Evolutionary conservation across 2,329 filamentous ascomycete genomes (phyloP), one percentile per base, ranked within the genome.

Genomic region (Trichoderma sp.): DNA sequence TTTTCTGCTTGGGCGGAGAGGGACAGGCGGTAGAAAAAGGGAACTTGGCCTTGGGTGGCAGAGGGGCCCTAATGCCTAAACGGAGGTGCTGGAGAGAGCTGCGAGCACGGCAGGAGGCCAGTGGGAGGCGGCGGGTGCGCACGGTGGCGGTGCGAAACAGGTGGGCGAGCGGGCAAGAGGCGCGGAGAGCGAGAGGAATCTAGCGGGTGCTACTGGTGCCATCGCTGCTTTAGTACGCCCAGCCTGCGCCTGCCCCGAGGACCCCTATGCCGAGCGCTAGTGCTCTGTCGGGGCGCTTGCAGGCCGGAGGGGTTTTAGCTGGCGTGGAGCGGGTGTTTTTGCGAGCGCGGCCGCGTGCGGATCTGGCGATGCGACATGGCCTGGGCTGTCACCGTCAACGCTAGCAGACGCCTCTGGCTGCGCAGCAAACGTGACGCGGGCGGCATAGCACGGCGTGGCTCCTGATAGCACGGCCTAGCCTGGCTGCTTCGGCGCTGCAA

Each of bases 11-110:
- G 68, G 64, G 68, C 63, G 64, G 68, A 70, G 64, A 67, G 63
- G 39, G 73, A 71, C 64, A 74, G 71, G 75, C 76, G 74, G 83
- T 82, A 81, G 78, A 81, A 79, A 43, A 79, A 80, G 79, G 80
- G 78, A 80, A 79, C 77, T 79, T 64, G 52, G 52, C 30, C 55
- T 30, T 58, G 84, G 84, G 85, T 85, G 82, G 81, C 76, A 74
- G 46, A 49, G 46, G 46, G 46, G 46, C 46, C 39, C 39, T 18
- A 43, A 43, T 43, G 39, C 39, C 46, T 49, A 49, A 60, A 59
- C 59, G 69, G 69, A 55, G 52, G 39, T 73, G 75, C 71, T 77
- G 76, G 39, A 43, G 39, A 78, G 74, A 79, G 79, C 76, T 76
- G 79, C 72, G 51, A 46, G 49, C 37, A 18, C 37, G 59, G 66